Evolutionary conservation across 2,329 filamentous ascomycete species (phyloP).

Genomic region (Fusarium sp.): DNA sequence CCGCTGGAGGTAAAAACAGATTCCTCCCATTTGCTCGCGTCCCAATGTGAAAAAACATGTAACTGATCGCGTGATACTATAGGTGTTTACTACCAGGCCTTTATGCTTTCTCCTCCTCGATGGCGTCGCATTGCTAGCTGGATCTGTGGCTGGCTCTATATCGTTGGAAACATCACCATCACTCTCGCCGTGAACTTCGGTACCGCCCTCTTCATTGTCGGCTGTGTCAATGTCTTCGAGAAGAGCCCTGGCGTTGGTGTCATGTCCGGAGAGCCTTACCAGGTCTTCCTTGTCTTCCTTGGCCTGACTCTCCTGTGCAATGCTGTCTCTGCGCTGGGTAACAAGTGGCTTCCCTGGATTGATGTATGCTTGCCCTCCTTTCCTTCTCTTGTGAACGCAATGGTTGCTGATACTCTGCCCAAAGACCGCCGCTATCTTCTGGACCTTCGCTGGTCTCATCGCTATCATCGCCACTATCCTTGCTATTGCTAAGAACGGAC

Average conservation of each 20-base stretch:
- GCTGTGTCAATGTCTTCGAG: slow-evolving; percentile 69
- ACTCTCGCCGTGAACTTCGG: slow-evolving; percentile 76
- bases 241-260: slow-evolving; percentile 54
- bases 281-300: slow-evolving; percentile 70
- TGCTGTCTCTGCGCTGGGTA: slow-evolving; percentile 72
- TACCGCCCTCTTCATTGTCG: slow-evolving; percentile 73
- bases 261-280: slow-evolving; percentile 68
- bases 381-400: neutral
- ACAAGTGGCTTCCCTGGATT: slow-evolving; percentile 71
- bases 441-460: slow-evolving; percentile 77
- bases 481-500: slow-evolving; percentile 74
- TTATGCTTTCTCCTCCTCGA: slow-evolving; percentile 72
- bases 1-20: neutral
- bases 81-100: slow-evolving; percentile 79
- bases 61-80: neutral
- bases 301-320: slow-evolving; percentile 73
- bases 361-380: slow-evolving; percentile 42
- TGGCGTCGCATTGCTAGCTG: slow-evolving; percentile 73
- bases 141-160: slow-evolving; percentile 72
- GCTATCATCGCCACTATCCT: slow-evolving; percentile 71
- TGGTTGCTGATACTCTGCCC: neutral
- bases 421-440: slow-evolving; percentile 78
- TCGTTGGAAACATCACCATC: slow-evolving; percentile 76
- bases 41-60: neutral
- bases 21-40: neutral